These are phyloP conservation scores for Silene conica DNA, from an alignment of 148 eudicot genomes.

Conservation along the genomic window DNA sequence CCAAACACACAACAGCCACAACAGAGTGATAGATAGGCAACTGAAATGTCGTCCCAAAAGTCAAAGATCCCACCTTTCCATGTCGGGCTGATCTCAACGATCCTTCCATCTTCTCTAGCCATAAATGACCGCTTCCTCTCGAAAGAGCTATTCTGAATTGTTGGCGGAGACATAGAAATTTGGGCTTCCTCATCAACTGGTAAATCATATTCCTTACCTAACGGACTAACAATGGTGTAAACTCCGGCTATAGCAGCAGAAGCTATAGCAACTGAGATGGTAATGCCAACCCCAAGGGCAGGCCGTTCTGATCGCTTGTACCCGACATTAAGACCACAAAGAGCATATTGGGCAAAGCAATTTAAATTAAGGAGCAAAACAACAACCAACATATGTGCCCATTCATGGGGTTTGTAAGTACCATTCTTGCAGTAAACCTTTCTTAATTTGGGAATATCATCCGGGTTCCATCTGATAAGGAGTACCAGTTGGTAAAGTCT, in stretches of 20 bases:
- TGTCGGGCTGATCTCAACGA: constrained; percentile 43
- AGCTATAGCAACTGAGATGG: constrained; percentile 77
- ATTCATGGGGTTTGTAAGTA: constrained; percentile 88
- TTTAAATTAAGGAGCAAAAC: constrained; percentile 60
- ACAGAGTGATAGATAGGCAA: constrained; percentile 68
- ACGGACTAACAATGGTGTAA: constrained; percentile 75
- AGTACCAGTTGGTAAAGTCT: constrained; percentile 70
- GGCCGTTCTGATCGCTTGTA: constrained; percentile 79
- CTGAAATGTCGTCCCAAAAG: constrained; percentile 83
- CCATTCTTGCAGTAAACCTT: constrained; percentile 85
- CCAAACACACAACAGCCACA: constrained; percentile 91
- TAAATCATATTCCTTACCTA: constrained; percentile 64
- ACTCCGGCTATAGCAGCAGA: constrained; percentile 88
- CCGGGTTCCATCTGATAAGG: constrained; percentile 70
- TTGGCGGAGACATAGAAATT: constrained; percentile 28
- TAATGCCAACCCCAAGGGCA: constrained; percentile 65
- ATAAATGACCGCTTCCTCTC: constrained; percentile 69
- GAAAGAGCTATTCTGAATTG: constrained; percentile 28
- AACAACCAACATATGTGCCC: constrained; percentile 91
- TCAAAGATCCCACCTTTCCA: constrained; percentile 89
- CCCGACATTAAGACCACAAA: constrained; percentile 80
- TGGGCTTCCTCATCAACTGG: constrained; percentile 70
- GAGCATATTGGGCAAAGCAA: constrained; percentile 81
- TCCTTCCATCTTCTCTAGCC: constrained; percentile 40
- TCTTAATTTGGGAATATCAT: constrained; percentile 64